Evolutionary conservation across 768 basidiomycete species (phyloP), one percentile per base, ranked within the genome.

Genomic region (Kwoniella heveanensis): DNA sequence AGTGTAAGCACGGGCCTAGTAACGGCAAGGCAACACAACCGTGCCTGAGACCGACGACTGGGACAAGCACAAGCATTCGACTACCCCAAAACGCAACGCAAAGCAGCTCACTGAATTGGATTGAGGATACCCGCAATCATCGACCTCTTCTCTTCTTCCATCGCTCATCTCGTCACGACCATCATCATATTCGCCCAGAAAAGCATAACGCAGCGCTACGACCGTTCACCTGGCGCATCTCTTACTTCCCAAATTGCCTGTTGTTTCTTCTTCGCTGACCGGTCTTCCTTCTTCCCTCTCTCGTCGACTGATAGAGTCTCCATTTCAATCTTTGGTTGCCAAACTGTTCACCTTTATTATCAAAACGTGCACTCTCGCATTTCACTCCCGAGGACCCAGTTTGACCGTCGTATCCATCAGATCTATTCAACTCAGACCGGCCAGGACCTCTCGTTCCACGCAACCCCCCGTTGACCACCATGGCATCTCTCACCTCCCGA

Each of bases 401-500:
- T n/a, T n/a, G n/a, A n/a, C n/a, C n/a, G n/a, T n/a, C n/a, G n/a
- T n/a, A n/a, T n/a, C n/a, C n/a, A n/a, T n/a, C n/a, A n/a, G n/a
- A n/a, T n/a, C n/a, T n/a, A n/a, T n/a, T n/a, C n/a, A n/a, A n/a
- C n/a, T n/a, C n/a, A n/a, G n/a, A n/a, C n/a, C n/a, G n/a, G n/a
- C n/a, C n/a, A n/a, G n/a, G n/a, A n/a, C n/a, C n/a, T n/a, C n/a
- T n/a, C n/a, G n/a, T n/a, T n/a, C n/a, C n/a, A n/a, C n/a, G n/a
- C n/a, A n/a, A n/a, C n/a, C n/a, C n/a, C n/a, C n/a, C n/a, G n/a
- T n/a, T n/a, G n/a, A 49, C 25, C 12, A 58, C 32, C 25, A 46
- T 46, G 39, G 57, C 57, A 9, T 47, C 39, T 26, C 22, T 47
- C 29, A 36, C 46, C 19, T 58, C 48, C 29, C 57, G 39, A 9